phyloP scores from a whole-genome alignment of 1,139 yeast species.

The Eremothecium sinecaudum region DNA sequence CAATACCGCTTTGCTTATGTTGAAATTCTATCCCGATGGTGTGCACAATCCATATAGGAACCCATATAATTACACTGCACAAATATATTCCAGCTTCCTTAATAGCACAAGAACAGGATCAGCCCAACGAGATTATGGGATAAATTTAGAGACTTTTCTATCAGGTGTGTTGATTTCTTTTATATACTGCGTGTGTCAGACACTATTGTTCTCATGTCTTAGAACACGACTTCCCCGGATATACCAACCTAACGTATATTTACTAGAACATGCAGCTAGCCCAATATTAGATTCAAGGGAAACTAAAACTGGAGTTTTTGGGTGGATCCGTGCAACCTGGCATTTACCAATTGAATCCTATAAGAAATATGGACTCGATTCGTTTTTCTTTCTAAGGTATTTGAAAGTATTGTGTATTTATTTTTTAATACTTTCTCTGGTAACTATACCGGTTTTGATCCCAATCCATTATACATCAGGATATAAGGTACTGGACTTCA shows the following conservation, averaged over 20 bases:
- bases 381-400: slow-evolving; percentile 52
- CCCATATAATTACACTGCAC: slow-evolving; percentile 13
- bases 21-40: slow-evolving; percentile 12
- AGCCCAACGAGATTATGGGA: slow-evolving; percentile 35
- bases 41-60: slow-evolving; percentile 7
- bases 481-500: slow-evolving; percentile 15
- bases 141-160: slow-evolving; percentile 39
- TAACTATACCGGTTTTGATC: slow-evolving; percentile 45
- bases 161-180: slow-evolving; percentile 44
- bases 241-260: slow-evolving; percentile 35
- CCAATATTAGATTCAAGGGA: not conserved
- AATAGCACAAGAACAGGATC: slow-evolving; percentile 52
- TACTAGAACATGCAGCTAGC: not conserved
- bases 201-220: slow-evolving; percentile 43
- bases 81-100: slow-evolving; percentile 34
- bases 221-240: slow-evolving; percentile 40
- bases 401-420: slow-evolving; percentile 40
- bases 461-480: slow-evolving; percentile 49
- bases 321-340: slow-evolving; percentile 42
- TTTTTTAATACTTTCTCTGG: slow-evolving; percentile 41
- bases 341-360: slow-evolving; percentile 37
- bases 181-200: slow-evolving; percentile 43
- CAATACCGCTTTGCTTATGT: slow-evolving; percentile 14
- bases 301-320: slow-evolving; percentile 36
- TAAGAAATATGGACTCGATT: slow-evolving; percentile 49